These are phyloP conservation scores for Aspergillus sp. DNA, from an alignment of 2,329 filamentous ascomycete species.

Conservation along the genomic window DNA sequence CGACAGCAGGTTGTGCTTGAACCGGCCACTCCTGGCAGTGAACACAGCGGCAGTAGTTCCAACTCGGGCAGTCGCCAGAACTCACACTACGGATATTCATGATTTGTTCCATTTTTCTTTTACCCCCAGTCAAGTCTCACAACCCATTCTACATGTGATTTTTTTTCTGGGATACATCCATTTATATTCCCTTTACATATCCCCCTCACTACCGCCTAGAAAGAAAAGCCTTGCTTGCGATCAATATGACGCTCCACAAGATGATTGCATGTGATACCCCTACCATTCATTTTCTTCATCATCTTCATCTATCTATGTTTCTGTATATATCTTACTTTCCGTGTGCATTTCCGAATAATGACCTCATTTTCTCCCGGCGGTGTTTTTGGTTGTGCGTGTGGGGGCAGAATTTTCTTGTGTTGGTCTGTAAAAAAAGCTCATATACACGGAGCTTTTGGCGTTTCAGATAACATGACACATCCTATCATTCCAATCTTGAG, in stretches of 20 bases:
- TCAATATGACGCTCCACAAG: slow-evolving; percentile 1
- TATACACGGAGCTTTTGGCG: no score
- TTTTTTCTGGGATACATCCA: slow-evolving; percentile 1
- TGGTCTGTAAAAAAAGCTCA: no score
- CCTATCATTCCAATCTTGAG: no score
- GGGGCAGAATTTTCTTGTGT: no score
- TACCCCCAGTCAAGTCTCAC: background rate
- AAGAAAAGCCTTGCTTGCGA: background rate
- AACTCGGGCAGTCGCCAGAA: slow-evolving; percentile 24
- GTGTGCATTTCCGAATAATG: no score
- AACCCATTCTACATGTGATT: slow-evolving; percentile 1
- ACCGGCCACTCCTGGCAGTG: slow-evolving; percentile 33
- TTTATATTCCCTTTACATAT: background rate
- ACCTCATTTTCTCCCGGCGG: background rate
- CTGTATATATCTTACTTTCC: no score
- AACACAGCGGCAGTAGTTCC: slow-evolving; percentile 28
- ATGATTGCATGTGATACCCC: slow-evolving; percentile 30
- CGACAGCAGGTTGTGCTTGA: slow-evolving; percentile 44
- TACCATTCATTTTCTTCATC: background rate
- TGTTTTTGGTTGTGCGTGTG: background rate
- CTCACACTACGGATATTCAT: slow-evolving; percentile 17
- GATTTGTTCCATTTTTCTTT: background rate
- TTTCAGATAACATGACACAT: no score
- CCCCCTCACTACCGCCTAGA: background rate
- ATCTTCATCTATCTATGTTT: background rate